Evolutionary conservation across 345 rosid genomes (phyloP), one percentile per base, ranked within the genome.

Genomic region (Excoecaria agallocha): DNA sequence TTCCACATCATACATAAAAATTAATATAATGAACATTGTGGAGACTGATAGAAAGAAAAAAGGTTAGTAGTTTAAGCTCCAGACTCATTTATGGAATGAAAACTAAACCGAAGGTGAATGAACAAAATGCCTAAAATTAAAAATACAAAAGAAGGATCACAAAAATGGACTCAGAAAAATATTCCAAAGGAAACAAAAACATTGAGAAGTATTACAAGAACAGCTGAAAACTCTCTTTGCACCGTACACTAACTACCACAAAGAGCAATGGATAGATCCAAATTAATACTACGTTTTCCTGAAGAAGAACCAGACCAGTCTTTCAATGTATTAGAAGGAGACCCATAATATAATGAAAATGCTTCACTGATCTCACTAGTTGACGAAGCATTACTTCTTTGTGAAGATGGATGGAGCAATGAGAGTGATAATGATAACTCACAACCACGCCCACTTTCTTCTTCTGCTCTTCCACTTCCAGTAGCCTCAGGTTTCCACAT

Each of bases 181-280:
- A 41, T 41, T 41, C 68, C 24, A 39, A 41, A 19, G 17, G 12
- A 16, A 58, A 19, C 20, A 11, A 60, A 60, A n/a, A 72, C 6
- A 30, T 9, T 1, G 5, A 37, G 22, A 12, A n/a, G 19, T 65
- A 9, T 0, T 5, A 38, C 3, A 15, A 69, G n/a, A 30, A 65
- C 70, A 51, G 2, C 0, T 51, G n/a, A 69, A 8, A 58, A 12
- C 20, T 59, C 51, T 51, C 30, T 55, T 45, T 70, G 7, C 63
- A 7, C 12, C 24, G 1, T 16, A 22, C 60, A 37, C 62, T 46
- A 66, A 43, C 79, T 78, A 59, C 92, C 90, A 57, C 92, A 87
- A n/a, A 90, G 95, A 61, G 97, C 91, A 73, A 89, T 86, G 6
- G 97, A 89, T 0, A 93, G 85, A 55, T 91, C 93, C 39, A 93